These are phyloP conservation scores for Kwoniella dendrophila DNA, from an alignment of 768 basidiomycete genomes.

Conservation along the genomic window DNA sequence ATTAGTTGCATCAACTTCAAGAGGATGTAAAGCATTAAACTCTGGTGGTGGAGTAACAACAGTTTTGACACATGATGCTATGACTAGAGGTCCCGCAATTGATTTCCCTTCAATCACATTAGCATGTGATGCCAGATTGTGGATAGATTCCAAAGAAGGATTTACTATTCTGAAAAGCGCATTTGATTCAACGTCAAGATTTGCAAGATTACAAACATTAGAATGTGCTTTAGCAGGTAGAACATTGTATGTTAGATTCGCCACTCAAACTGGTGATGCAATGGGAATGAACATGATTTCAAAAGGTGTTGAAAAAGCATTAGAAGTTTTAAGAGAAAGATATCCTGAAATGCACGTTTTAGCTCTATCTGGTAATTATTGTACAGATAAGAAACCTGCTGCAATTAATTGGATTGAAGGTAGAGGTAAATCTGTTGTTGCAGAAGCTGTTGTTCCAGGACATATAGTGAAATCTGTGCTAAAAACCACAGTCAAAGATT, in stretches of 20 bases:
- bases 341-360: constrained; percentile 92
- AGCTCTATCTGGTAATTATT: constrained; percentile 94
- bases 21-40: constrained; percentile 97
- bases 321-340: constrained; percentile 67
- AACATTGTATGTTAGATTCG: constrained; percentile 89
- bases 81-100: constrained; percentile 99
- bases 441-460: constrained; percentile 89
- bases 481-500: constrained; percentile 88
- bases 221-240: constrained; percentile 91
- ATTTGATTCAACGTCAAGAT: constrained; percentile 92
- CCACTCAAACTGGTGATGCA: constrained; percentile 92
- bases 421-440: constrained; percentile 94
- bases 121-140: constrained; percentile 81
- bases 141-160: constrained; percentile 83
- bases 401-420: constrained; percentile 99
- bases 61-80: constrained; percentile 85
- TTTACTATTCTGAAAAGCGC: constrained; percentile 73
- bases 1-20: constrained; percentile 92
- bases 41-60: constrained; percentile 93
- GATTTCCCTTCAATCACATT: constrained; percentile 81
- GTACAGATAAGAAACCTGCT: constrained; percentile 99
- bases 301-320: constrained; percentile 93
- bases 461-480: constrained; percentile 82
- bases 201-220: constrained; percentile 79
- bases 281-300: constrained; percentile 99